These are phyloP conservation scores for Alternaria metachromatica DNA, from an alignment of 2,329 filamentous ascomycete species.

Conservation along the genomic window DNA sequence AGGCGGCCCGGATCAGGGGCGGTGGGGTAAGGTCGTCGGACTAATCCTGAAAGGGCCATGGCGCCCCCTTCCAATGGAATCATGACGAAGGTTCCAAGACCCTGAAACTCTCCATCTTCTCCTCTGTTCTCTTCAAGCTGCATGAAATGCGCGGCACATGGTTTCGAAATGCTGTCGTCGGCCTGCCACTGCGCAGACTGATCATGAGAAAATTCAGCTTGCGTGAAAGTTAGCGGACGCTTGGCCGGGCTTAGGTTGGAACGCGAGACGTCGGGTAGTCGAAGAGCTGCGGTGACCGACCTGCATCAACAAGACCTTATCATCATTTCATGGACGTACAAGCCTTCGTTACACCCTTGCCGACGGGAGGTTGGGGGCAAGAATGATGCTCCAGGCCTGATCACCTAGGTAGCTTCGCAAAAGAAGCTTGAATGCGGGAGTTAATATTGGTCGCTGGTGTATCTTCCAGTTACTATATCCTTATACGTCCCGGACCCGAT, in stretches of 20 bases:
- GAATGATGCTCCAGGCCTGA: not conserved
- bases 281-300: not conserved
- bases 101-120: not conserved
- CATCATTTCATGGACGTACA: not conserved
- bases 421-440: not conserved
- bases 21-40: not conserved
- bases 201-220: not conserved
- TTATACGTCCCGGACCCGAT: not conserved
- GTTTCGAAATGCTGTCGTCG: not conserved
- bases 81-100: not conserved
- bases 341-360: not conserved
- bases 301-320: not conserved
- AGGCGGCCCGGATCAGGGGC: not conserved
- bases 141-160: not conserved
- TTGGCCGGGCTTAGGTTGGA: not conserved
- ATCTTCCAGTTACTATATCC: not conserved
- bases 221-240: not conserved
- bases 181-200: not conserved
- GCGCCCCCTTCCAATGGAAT: not conserved
- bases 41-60: not conserved
- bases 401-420: not conserved
- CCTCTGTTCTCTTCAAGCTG: not conserved
- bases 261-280: not conserved
- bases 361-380: not conserved
- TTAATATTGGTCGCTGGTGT: not conserved